phyloP scores from a whole-genome alignment of 169 alveolate genomes.

The Plasmodium coatneyi region DNA sequence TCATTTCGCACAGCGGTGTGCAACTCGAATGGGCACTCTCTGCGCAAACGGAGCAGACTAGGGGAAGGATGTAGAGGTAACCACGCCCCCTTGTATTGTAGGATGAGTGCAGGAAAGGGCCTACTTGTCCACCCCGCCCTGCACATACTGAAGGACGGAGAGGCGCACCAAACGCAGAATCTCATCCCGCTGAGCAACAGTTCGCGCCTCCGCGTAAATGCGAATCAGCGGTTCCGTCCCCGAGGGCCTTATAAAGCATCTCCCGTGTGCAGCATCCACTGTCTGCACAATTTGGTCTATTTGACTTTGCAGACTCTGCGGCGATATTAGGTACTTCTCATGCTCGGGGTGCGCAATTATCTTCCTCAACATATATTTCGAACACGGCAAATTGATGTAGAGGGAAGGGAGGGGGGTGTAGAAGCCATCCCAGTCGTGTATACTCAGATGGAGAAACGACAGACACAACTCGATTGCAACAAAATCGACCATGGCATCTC shows the following conservation, averaged over 20 bases:
- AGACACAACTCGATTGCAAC: constrained; percentile 78
- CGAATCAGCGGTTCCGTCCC: constrained; percentile 82
- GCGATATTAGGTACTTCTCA: constrained; percentile 78
- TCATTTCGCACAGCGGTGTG: neutral
- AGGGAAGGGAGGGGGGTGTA: constrained; percentile 78
- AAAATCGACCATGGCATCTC: constrained; percentile 80
- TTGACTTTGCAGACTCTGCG: constrained; percentile 45
- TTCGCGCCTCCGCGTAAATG: constrained; percentile 86
- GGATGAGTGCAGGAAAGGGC: neutral
- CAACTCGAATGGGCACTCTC: neutral
- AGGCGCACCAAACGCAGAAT: constrained; percentile 64
- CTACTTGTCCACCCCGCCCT: neutral
- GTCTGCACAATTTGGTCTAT: constrained; percentile 43
- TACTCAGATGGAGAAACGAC: constrained; percentile 31
- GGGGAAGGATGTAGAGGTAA: neutral
- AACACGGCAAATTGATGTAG: constrained; percentile 60
- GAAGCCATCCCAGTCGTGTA: constrained; percentile 68
- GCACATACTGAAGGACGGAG: constrained; percentile 9
- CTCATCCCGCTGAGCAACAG: constrained; percentile 76
- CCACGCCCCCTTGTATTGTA: neutral
- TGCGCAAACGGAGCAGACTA: neutral
- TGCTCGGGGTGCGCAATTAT: constrained; percentile 72
- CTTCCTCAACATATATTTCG: constrained; percentile 7
- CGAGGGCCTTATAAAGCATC: constrained; percentile 83
- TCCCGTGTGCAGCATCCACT: constrained; percentile 38